Evolutionary conservation across 78 protist genomes (phyloP).

Genomic region (Dictyostelium capitatum): DNA sequence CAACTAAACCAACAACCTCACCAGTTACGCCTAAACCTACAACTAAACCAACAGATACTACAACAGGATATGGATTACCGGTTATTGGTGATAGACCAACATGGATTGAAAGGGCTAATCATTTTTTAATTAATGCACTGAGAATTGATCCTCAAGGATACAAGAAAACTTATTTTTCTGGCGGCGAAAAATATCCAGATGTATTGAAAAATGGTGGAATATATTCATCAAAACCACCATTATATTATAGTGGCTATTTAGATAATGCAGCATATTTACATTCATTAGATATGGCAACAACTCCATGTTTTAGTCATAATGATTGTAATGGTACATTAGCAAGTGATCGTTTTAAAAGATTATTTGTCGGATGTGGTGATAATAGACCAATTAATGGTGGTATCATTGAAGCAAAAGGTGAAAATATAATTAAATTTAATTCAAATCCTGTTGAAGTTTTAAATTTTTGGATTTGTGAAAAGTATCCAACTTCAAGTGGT

Average conservation of each 20-base stretch:
- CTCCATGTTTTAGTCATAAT: conserved; percentile 15
- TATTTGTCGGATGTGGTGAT: background rate
- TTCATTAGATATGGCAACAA: conserved; percentile 4
- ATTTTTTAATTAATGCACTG: conserved; percentile 17
- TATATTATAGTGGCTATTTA: background rate
- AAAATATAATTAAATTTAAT: conserved; percentile 1
- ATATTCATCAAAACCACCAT: background rate
- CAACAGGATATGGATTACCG: background rate
- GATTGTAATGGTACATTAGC: background rate
- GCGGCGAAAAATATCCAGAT: background rate
- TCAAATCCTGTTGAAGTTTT: background rate
- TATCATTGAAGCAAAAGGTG: background rate
- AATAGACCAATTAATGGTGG: background rate
- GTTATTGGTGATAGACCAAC: background rate
- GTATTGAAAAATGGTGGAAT: conserved; percentile 5
- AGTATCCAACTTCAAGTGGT: background rate
- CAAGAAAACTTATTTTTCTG: conserved; percentile 1
- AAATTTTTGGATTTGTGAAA: conserved; percentile 34
- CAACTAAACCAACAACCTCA: background rate
- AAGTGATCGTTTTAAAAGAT: background rate
- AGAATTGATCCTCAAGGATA: conserved; percentile 26
- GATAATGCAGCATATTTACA: background rate
- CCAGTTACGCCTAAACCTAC: background rate
- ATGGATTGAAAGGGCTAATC: conserved; percentile 9
- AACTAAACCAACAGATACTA: background rate